Evolutionary conservation across 192 early-diverging fungal genomes (phyloP).

Genomic region (Coemansia sp.): DNA sequence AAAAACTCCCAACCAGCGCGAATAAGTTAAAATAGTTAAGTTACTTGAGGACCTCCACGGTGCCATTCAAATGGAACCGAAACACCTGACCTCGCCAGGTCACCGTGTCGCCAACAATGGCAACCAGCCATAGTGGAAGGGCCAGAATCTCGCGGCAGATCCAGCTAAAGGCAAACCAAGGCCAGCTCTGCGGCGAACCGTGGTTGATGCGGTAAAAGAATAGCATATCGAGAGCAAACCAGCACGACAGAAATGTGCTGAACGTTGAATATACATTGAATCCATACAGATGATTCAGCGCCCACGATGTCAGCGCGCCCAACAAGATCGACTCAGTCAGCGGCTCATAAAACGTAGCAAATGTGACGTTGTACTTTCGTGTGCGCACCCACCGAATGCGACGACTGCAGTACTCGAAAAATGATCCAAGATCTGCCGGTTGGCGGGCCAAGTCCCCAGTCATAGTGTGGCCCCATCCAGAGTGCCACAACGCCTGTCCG

Average conservation of each 20-base stretch:
- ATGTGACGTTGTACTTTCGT: conserved; percentile 89
- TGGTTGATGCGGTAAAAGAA: conserved; percentile 54
- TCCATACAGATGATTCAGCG: conserved; percentile 60
- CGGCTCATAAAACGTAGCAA: conserved; percentile 91
- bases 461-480: conserved; percentile 81
- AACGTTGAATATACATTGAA: conserved; percentile 51
- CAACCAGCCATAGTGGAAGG: conserved; percentile 80
- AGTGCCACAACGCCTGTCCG: conserved; percentile 79
- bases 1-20: neutral
- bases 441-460: conserved; percentile 88
- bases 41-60: conserved; percentile 52
- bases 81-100: conserved; percentile 86
- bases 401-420: conserved; percentile 80
- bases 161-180: conserved; percentile 74
- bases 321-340: conserved; percentile 85
- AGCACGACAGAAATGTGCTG: conserved; percentile 57
- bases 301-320: conserved; percentile 72
- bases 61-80: conserved; percentile 62
- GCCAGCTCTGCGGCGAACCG: conserved; percentile 43
- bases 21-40: neutral
- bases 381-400: conserved; percentile 93
- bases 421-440: conserved; percentile 69
- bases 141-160: conserved; percentile 77
- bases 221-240: conserved; percentile 65
- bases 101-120: conserved; percentile 79